Evolutionary conservation across 768 basidiomycete genomes (phyloP).

Genomic region (Nidula microcarpa): DNA sequence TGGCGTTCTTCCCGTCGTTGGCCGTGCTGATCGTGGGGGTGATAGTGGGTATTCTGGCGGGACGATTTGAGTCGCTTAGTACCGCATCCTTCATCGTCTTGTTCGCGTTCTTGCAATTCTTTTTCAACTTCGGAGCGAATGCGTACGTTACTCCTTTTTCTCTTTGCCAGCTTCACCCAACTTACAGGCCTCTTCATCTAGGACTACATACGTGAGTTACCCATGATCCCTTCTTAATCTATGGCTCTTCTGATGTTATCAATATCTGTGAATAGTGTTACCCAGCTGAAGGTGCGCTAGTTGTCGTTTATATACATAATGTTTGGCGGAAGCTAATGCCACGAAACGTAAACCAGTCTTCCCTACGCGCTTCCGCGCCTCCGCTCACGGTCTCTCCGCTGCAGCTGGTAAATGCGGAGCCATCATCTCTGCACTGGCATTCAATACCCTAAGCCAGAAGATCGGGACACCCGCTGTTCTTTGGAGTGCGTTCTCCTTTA

Average conservation of each 20-base stretch:
- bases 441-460: no score
- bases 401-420: neutral
- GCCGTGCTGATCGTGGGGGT: no score
- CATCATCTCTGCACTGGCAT: no score
- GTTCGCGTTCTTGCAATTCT: slow-evolving; percentile 76
- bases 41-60: slow-evolving; percentile 59
- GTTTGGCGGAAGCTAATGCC: neutral
- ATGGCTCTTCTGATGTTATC: no score
- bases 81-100: slow-evolving; percentile 64
- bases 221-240: no score
- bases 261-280: slow-evolving; percentile 43
- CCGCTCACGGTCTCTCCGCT: slow-evolving; percentile 1
- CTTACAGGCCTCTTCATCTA: no score
- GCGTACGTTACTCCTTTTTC: slow-evolving; percentile 11
- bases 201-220: no score
- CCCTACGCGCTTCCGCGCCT: slow-evolving; percentile 1
- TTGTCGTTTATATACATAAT: neutral
- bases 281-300: slow-evolving; percentile 50
- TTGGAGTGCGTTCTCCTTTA: no score
- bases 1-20: no score
- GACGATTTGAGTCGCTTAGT: slow-evolving; percentile 52
- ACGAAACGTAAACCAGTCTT: neutral
- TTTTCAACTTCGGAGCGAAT: slow-evolving; percentile 83
- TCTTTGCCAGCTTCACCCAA: no score
- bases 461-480: no score